Conservation (phyloP, 2,329 filamentous ascomycete species). For the Pseudogymnoascus sp. region DNA sequence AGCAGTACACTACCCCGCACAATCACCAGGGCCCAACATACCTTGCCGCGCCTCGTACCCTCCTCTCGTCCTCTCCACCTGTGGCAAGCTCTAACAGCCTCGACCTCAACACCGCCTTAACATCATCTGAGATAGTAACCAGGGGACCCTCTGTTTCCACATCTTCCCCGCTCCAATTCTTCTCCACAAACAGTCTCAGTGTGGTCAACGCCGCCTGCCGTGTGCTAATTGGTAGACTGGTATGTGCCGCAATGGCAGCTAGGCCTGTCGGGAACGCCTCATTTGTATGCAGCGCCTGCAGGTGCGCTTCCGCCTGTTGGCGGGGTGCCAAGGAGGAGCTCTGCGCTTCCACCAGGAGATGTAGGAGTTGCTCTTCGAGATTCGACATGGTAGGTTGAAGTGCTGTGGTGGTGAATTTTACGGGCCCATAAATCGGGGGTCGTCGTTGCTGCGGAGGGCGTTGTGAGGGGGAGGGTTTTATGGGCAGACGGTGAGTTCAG, state of each 20-base stretch:
- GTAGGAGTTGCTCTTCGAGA: slow-evolving; percentile 76
- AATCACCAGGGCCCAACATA: slow-evolving; percentile 36
- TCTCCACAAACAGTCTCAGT: slow-evolving; percentile 75
- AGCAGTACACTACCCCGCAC: not conserved
- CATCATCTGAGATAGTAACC: slow-evolving; percentile 63
- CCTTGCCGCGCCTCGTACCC: slow-evolving; percentile 83
- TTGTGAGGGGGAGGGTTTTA: not conserved
- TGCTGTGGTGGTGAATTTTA: not conserved
- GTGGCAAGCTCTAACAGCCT: slow-evolving; percentile 71
- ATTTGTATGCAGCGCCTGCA: slow-evolving; percentile 40
- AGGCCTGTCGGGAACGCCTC: slow-evolving; percentile 72
- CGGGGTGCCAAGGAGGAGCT: slow-evolving; percentile 66
- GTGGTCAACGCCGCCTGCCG: slow-evolving; percentile 77
- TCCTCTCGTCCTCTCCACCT: slow-evolving; percentile 65
- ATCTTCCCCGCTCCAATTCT: slow-evolving; percentile 72
- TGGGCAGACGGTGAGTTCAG: not conserved
- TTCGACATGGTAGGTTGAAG: slow-evolving; percentile 5
- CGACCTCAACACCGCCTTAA: slow-evolving; percentile 66
- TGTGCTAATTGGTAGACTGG: slow-evolving; percentile 63
- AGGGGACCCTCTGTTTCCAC: slow-evolving; percentile 50
- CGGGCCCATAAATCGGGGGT: not conserved
- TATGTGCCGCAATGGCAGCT: slow-evolving; percentile 71
- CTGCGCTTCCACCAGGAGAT: slow-evolving; percentile 82
- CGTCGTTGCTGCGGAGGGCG: not conserved
- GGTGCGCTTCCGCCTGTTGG: slow-evolving; percentile 67